A percentile compares a stretch with the other conserved stretches of the same genome.
These are phyloP conservation scores for Pichia californica DNA, from an alignment of 805 yeast genomes.

Conservation along the genomic window DNA sequence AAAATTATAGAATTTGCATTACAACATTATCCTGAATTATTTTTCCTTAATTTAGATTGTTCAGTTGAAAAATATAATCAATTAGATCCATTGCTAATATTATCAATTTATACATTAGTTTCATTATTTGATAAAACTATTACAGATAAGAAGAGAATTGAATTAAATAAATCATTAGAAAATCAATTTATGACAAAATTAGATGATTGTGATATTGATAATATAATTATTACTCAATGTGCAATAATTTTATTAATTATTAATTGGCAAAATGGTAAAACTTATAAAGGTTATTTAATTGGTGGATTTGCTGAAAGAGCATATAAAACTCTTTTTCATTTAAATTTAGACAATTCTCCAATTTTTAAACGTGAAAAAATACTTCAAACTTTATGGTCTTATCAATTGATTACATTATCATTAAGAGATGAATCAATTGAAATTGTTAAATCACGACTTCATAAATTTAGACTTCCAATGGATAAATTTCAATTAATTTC, in stretches of 20 bases:
- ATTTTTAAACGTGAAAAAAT: not conserved
- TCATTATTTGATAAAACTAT: not conserved
- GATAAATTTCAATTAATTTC: not conserved
- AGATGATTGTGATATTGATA: not conserved
- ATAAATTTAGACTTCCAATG: conserved; percentile 1
- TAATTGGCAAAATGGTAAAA: conserved; percentile 4
- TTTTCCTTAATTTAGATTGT: not conserved
- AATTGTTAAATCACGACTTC: not conserved
- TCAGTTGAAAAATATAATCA: not conserved
- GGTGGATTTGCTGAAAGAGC: conserved; percentile 2
- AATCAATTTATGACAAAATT: not conserved
- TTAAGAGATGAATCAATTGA: conserved; percentile 1
- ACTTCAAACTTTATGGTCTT: conserved; percentile 1
- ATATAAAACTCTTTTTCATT: not conserved
- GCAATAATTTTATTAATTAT: not conserved
- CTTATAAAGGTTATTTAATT: conserved; percentile 2
- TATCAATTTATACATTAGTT: not conserved
- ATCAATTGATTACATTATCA: conserved; percentile 2
- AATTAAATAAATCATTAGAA: not conserved
- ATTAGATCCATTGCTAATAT: not conserved
- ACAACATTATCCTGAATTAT: conserved; percentile 1
- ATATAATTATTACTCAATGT: not conserved
- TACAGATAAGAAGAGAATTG: not conserved
- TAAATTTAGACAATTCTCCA: not conserved
- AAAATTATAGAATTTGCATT: not conserved